phyloP scores from a whole-genome alignment of 768 basidiomycete species.

The Grammothele lineata region DNA sequence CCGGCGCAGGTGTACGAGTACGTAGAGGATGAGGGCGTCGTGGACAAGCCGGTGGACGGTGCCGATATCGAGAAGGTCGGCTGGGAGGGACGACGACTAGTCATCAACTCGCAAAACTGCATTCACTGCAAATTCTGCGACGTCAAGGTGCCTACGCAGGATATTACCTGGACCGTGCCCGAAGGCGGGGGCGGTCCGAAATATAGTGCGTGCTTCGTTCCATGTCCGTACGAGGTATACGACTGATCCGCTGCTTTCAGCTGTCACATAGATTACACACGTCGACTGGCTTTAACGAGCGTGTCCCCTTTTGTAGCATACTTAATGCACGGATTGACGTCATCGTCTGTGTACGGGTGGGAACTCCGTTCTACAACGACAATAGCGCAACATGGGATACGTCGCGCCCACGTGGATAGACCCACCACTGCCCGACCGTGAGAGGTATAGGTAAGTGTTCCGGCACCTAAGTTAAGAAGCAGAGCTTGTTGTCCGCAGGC shows the following conservation, averaged over 20 bases:
- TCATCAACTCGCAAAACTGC: slow-evolving; percentile 94
- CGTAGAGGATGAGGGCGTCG: slow-evolving; percentile 57
- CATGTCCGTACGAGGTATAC: not conserved
- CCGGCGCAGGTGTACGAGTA: slow-evolving; percentile 98
- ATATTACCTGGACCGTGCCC: slow-evolving; percentile 96
- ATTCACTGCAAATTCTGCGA: slow-evolving; percentile 96
- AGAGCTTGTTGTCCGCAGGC: too few relatives aligned
- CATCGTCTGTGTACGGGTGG: too few relatives aligned
- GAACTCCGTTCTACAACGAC: too few relatives aligned
- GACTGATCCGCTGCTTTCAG: not conserved
- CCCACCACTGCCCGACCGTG: too few relatives aligned
- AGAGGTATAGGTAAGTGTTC: too few relatives aligned
- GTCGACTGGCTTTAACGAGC: too few relatives aligned
- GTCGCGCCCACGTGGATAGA: too few relatives aligned
- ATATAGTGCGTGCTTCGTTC: slow-evolving; percentile 57
- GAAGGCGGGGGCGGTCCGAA: slow-evolving; percentile 97
- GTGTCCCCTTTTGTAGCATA: too few relatives aligned
- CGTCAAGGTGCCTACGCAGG: slow-evolving; percentile 94
- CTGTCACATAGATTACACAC: slow-evolving; percentile 1
- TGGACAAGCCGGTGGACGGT: not conserved
- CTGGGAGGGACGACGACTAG: slow-evolving; percentile 81
- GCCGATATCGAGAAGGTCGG: slow-evolving; percentile 37
- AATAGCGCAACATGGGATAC: too few relatives aligned
- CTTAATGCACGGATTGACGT: too few relatives aligned
- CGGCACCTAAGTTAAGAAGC: too few relatives aligned